Conservation (phyloP, 805 yeast species). For the Priceomyces haplophilus region DNA sequence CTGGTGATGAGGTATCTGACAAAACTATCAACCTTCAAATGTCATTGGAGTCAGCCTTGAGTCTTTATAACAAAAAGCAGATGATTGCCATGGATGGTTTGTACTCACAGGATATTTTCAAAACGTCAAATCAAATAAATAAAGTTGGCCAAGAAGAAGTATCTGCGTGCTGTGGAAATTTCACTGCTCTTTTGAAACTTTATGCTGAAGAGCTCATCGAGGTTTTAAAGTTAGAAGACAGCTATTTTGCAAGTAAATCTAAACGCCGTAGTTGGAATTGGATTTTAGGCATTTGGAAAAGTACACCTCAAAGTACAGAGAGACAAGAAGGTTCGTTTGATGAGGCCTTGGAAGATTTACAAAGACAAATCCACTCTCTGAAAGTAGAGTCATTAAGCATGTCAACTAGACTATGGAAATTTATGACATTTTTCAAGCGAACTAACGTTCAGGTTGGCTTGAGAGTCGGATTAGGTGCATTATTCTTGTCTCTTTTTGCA, state of each 20-base stretch:
- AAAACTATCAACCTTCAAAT: slow-evolving; percentile 41
- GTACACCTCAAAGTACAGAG: slow-evolving; percentile 8
- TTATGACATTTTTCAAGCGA: slow-evolving; percentile 50
- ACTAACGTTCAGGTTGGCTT: slow-evolving; percentile 76
- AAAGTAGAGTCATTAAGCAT: slow-evolving; percentile 3
- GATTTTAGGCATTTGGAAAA: slow-evolving; percentile 19
- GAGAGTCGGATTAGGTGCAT: slow-evolving; percentile 75
- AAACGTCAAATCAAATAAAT: slow-evolving; percentile 25
- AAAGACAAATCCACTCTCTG: slow-evolving; percentile 21
- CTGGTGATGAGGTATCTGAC: slow-evolving; percentile 32
- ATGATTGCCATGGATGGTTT: slow-evolving; percentile 53
- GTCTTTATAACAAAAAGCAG: slow-evolving; percentile 56
- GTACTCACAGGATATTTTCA: slow-evolving; percentile 55
- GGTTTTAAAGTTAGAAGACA: slow-evolving; percentile 44
- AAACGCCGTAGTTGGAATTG: slow-evolving; percentile 45
- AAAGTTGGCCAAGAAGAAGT: slow-evolving; percentile 72
- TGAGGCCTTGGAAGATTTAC: slow-evolving; percentile 31
- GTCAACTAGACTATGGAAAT: slow-evolving; percentile 43
- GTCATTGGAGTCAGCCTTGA: slow-evolving; percentile 51
- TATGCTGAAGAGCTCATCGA: slow-evolving; percentile 55
- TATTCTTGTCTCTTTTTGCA: slow-evolving; percentile 63
- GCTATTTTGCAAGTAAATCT: slow-evolving; percentile 30
- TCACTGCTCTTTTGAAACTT: slow-evolving; percentile 61
- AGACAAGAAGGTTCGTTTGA: slow-evolving; percentile 17
- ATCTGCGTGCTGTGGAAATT: slow-evolving; percentile 81